phyloP scores from a whole-genome alignment of 1,139 yeast species.

The Taphrina wiesneri region DNA sequence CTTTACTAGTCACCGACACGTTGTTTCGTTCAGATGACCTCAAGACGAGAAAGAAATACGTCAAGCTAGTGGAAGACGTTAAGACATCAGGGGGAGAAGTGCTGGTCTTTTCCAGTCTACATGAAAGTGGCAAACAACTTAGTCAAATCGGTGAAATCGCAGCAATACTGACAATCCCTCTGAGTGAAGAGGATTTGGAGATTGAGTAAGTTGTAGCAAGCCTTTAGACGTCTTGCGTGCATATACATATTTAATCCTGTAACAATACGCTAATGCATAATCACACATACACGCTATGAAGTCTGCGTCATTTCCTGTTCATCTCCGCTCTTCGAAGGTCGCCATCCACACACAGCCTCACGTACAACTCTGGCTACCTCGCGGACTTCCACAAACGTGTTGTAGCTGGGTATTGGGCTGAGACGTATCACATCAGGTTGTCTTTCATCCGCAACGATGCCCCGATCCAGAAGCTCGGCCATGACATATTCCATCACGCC shows the following conservation, averaged over 20 bases:
- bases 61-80: slow-evolving; percentile 68
- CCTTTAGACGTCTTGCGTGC: background rate
- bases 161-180: slow-evolving; percentile 77
- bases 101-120: slow-evolving; percentile 76
- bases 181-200: slow-evolving; percentile 70
- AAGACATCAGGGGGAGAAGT: slow-evolving; percentile 74
- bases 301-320: background rate
- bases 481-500: slow-evolving; percentile 68
- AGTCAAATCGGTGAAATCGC: slow-evolving; percentile 92
- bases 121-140: slow-evolving; percentile 85
- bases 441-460: slow-evolving; percentile 82
- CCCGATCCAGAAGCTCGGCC: slow-evolving; percentile 53
- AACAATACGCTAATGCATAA: background rate
- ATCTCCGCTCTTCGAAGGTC: slow-evolving; percentile 1
- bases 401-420: slow-evolving; percentile 83
- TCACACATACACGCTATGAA: background rate
- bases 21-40: slow-evolving; percentile 77
- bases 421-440: slow-evolving; percentile 82
- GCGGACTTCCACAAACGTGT: slow-evolving; percentile 65
- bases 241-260: background rate
- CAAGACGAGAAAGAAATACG: slow-evolving; percentile 64
- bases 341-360: slow-evolving; percentile 4
- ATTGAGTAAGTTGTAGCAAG: no score
- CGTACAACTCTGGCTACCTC: background rate
- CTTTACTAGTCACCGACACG: slow-evolving; percentile 74